Conservation (phyloP, 192 early-diverging fungal genomes). For the Allomyces javanicus region DNA sequence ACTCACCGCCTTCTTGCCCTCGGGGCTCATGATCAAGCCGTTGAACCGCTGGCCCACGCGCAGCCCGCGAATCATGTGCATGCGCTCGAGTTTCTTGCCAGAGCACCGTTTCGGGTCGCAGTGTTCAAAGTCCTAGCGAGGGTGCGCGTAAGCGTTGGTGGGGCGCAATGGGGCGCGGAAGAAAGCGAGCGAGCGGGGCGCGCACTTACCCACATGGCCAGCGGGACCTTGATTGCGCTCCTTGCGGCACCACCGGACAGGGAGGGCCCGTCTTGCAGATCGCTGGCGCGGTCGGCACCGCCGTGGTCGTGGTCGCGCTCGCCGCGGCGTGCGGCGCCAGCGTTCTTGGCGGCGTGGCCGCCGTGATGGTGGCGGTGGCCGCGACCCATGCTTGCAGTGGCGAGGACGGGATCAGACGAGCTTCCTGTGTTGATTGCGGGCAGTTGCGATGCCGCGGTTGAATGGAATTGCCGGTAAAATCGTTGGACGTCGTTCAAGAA, state of each 20-base stretch:
- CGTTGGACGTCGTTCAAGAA: no score
- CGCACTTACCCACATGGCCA: constrained; percentile 47
- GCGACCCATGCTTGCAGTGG: no score
- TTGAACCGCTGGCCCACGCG: constrained; percentile 67
- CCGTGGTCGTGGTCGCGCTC: background rate
- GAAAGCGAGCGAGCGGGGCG: background rate
- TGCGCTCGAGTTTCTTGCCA: constrained; percentile 68
- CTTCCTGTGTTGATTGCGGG: no score
- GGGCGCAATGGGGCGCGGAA: no score
- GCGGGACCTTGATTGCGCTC: constrained; percentile 19
- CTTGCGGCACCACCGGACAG: no score
- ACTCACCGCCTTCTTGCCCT: constrained; percentile 69
- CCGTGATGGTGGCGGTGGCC: no score
- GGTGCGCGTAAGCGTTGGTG: background rate
- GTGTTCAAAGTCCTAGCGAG: constrained; percentile 81
- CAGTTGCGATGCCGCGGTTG: no score
- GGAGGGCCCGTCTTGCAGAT: no score
- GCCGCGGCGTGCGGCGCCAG: background rate
- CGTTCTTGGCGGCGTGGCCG: no score
- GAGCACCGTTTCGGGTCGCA: constrained; percentile 97
- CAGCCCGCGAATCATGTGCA: constrained; percentile 58
- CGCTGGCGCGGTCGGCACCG: background rate
- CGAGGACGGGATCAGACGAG: no score
- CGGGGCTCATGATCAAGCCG: constrained; percentile 74
- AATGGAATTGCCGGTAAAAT: no score